phyloP scores from a whole-genome alignment of 768 basidiomycete species.

The Boletus rubescentipes region DNA sequence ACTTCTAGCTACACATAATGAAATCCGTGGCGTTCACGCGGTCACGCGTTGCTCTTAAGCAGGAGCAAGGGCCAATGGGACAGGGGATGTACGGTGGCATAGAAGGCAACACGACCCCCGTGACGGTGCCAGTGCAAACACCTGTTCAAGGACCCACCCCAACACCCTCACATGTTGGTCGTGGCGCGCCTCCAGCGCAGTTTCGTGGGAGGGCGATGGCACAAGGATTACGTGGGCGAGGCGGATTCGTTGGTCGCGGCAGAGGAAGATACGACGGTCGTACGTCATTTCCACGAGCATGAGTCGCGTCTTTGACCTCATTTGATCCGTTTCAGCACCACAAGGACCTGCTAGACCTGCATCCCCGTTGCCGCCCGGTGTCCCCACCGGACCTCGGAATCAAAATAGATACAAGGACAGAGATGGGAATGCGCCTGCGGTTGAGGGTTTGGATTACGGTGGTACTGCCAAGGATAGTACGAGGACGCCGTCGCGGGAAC shows the following conservation, averaged over 20 bases:
- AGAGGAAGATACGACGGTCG: conserved; percentile 39
- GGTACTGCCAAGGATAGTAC: conserved; percentile 49
- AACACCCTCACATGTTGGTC: conserved; percentile 29
- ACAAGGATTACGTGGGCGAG: conserved; percentile 45
- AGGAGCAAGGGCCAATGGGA: conserved; percentile 63
- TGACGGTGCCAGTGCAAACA: conserved; percentile 40
- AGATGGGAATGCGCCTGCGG: conserved; percentile 80
- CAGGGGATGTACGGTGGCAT: conserved; percentile 70
- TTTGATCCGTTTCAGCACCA: conserved; percentile 31
- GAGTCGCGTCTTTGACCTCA: not conserved
- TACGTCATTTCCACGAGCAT: conserved; percentile 25
- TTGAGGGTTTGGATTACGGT: conserved; percentile 88
- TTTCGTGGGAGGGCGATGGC: conserved; percentile 46
- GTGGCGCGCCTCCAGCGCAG: conserved; percentile 37
- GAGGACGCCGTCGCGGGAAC: conserved; percentile 62
- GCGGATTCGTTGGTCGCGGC: conserved; percentile 40
- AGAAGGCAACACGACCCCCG: conserved; percentile 53
- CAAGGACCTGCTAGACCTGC: conserved; percentile 69
- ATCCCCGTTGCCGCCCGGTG: conserved; percentile 82
- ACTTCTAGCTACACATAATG: conserved; percentile 36
- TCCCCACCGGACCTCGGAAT: conserved; percentile 85
- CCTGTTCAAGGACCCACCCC: conserved; percentile 33
- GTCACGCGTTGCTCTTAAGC: conserved; percentile 24
- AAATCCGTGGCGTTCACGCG: conserved; percentile 35
- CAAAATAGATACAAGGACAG: conserved; percentile 90